phyloP scores from a whole-genome alignment of 1,284 basidiomycete genomes.

The Ustilago trichophora region DNA sequence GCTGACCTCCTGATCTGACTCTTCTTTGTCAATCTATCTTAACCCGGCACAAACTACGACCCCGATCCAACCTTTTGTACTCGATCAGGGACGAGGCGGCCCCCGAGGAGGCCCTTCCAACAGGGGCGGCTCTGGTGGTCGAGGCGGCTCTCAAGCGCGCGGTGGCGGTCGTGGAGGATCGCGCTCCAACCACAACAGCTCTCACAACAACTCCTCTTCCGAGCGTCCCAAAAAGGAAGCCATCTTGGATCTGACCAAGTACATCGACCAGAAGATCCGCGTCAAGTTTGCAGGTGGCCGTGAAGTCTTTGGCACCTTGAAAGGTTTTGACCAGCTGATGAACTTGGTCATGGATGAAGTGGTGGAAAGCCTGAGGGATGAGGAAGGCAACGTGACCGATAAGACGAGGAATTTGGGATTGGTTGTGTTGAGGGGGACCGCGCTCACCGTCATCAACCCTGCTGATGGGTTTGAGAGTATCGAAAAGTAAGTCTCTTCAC shows the following conservation, averaged over 20 bases:
- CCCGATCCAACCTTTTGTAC: too few relatives aligned
- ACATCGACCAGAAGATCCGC: slow-evolving; percentile 87
- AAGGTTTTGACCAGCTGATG: slow-evolving; percentile 95
- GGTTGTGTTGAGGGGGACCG: slow-evolving; percentile 62
- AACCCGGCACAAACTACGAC: too few relatives aligned
- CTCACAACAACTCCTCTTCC: slow-evolving; percentile 15
- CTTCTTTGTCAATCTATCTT: too few relatives aligned
- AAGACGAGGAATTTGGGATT: slow-evolving; percentile 59
- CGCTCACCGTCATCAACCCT: slow-evolving; percentile 63
- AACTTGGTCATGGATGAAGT: slow-evolving; percentile 94
- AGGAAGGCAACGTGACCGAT: slow-evolving; percentile 50
- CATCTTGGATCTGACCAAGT: slow-evolving; percentile 93
- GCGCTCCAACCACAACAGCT: slow-evolving; percentile 4
- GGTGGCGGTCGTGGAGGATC: slow-evolving; percentile 5
- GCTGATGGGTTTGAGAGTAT: slow-evolving; percentile 65
- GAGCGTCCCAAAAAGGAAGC: slow-evolving; percentile 93
- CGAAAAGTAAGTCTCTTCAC: slow-evolving; percentile 63
- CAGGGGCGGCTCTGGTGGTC: slow-evolving; percentile 15
- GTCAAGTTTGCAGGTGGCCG: slow-evolving; percentile 97
- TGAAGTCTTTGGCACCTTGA: slow-evolving; percentile 90
- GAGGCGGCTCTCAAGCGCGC: slow-evolving; percentile 16
- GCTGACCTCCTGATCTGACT: too few relatives aligned
- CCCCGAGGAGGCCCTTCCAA: slow-evolving; percentile 12
- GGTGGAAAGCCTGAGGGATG: slow-evolving; percentile 73
- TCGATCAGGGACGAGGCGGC: slow-evolving; percentile 33